These are phyloP conservation scores for Inonotus hispidus DNA, from an alignment of 1,284 basidiomycete genomes.

Conservation along the genomic window DNA sequence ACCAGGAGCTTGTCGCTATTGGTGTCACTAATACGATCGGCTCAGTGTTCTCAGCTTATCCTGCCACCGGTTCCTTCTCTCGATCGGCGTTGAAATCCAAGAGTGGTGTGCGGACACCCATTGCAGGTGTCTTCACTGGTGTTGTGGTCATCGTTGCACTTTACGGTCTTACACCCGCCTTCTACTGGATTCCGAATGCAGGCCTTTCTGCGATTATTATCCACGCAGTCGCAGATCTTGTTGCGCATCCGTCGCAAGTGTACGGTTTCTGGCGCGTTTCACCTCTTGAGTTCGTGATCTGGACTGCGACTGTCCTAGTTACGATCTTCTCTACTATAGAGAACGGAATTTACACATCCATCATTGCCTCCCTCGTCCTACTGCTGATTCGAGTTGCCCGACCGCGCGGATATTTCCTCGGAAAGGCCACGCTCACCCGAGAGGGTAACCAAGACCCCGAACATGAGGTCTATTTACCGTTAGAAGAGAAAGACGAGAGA, in stretches of 20 bases:
- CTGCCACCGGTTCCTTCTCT: conserved; percentile 97
- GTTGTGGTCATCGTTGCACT: conserved; percentile 90
- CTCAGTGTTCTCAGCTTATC: conserved; percentile 86
- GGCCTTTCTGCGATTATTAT: conserved; percentile 92
- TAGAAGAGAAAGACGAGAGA: conserved; percentile 41
- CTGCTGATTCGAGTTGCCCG: conserved; percentile 88
- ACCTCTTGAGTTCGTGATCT: conserved; percentile 92
- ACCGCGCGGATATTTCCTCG: conserved; percentile 89
- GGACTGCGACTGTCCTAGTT: conserved; percentile 81
- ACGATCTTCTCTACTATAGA: conserved; percentile 89
- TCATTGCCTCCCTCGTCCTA: conserved; percentile 76
- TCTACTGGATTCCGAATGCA: conserved; percentile 82
- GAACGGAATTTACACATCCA: conserved; percentile 91
- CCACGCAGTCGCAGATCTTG: conserved; percentile 90
- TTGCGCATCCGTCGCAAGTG: conserved; percentile 83
- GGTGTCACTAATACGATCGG: conserved; percentile 92
- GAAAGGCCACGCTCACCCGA: conserved; percentile 47
- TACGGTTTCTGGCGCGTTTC: conserved; percentile 93
- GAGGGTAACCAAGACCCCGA: conserved; percentile 31
- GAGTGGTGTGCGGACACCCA: conserved; percentile 92
- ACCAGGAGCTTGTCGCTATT: conserved; percentile 96
- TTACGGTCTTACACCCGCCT: conserved; percentile 88
- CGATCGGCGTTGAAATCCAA: conserved; percentile 95
- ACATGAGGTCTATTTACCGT: conserved; percentile 86
- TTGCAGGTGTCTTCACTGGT: conserved; percentile 84